phyloP scores from a whole-genome alignment of 345 rosid species.

The Noccaea bulbosa region DNA sequence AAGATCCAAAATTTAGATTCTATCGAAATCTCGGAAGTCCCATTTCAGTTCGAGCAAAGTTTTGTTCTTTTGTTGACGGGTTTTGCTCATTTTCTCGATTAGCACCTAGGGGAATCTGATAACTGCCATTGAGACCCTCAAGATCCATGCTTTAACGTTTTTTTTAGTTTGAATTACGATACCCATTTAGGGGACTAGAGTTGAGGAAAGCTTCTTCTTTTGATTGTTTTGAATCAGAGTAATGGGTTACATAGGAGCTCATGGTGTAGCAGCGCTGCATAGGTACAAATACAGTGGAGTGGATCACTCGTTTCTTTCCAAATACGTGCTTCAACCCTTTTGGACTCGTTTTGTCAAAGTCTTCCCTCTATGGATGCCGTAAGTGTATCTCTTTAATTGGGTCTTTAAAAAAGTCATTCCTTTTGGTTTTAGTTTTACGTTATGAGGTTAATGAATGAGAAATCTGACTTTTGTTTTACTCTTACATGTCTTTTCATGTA shows the following conservation, averaged over 20 bases:
- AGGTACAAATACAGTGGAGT: slow-evolving; percentile 94
- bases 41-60: slow-evolving; percentile 28
- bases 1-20: slow-evolving; percentile 11
- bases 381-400: slow-evolving; percentile 40
- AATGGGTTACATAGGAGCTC: slow-evolving; percentile 94
- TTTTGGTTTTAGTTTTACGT: slow-evolving; percentile 17
- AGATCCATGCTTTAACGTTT: slow-evolving; percentile 33
- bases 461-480: slow-evolving; percentile 34
- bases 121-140: slow-evolving; percentile 10
- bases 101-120: neutral
- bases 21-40: slow-evolving; percentile 5
- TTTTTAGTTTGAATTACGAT: slow-evolving; percentile 5
- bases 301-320: slow-evolving; percentile 84
- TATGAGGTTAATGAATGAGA: neutral
- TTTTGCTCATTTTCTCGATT: slow-evolving; percentile 13
- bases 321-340: slow-evolving; percentile 93
- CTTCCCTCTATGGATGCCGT: slow-evolving; percentile 99
- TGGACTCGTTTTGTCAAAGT: slow-evolving; percentile 82
- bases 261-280: slow-evolving; percentile 83
- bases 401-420: neutral
- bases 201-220: slow-evolving; percentile 3
- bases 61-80: slow-evolving; percentile 9
- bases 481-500: slow-evolving; percentile 35
- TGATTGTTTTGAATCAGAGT: slow-evolving; percentile 13
- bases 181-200: neutral